phyloP scores from a whole-genome alignment of 495 filamentous ascomycete genomes.

The Sabuloglossum arenarium region DNA sequence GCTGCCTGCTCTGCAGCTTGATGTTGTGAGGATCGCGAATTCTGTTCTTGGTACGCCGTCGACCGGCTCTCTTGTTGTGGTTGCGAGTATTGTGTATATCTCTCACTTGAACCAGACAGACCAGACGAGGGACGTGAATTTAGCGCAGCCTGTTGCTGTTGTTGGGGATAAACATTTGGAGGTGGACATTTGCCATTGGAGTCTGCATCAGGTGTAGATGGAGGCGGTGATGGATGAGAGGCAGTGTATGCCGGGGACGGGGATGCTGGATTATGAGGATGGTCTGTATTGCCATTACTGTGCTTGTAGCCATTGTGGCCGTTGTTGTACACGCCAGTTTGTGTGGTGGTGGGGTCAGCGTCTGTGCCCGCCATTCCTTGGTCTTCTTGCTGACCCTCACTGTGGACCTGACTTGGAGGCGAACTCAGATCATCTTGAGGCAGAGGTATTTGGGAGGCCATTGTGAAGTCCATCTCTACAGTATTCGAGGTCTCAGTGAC shows the following conservation, averaged over 20 bases:
- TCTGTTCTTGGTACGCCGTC: conserved; percentile 22
- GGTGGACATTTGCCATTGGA: conserved; percentile 19
- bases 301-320: conserved; percentile 9
- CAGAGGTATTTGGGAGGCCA: neutral
- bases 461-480: neutral
- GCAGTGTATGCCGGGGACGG: conserved; percentile 24
- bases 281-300: conserved; percentile 16
- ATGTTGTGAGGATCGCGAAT: conserved; percentile 21
- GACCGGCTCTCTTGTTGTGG: conserved; percentile 5
- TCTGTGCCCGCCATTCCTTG: conserved; percentile 15
- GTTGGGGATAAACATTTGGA: conserved; percentile 23
- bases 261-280: conserved; percentile 20
- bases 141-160: conserved; percentile 14
- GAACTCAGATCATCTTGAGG: neutral
- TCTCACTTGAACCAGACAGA: conserved; percentile 25
- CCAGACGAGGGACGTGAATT: conserved; percentile 28
- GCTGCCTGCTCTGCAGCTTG: conserved; percentile 15
- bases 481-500: neutral
- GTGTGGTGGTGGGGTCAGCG: conserved; percentile 12
- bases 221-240: conserved; percentile 18
- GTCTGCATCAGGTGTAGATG: conserved; percentile 22
- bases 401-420: neutral
- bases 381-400: conserved; percentile 16
- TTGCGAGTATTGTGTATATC: conserved; percentile 22
- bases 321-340: conserved; percentile 10